Percentiles rank a stretch among this genome's conserved stretches.
Conservation (phyloP, 2,329 filamentous ascomycete genomes). For the Fusarium foetens region DNA sequence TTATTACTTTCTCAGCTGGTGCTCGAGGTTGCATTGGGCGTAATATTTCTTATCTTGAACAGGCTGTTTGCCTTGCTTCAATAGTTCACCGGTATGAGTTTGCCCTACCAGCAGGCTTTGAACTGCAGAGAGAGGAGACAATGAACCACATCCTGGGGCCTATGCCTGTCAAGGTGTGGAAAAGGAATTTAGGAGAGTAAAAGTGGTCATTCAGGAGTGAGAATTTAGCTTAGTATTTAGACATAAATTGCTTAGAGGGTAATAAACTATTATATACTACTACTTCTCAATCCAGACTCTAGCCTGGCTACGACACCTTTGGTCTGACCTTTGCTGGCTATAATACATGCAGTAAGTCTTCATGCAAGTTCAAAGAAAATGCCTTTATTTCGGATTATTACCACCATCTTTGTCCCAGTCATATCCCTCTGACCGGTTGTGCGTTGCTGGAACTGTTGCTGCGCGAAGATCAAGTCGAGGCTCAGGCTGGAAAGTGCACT, state of each 20-base stretch:
- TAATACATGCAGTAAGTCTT: too few relatives aligned
- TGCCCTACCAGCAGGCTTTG: neutral
- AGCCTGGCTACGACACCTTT: too few relatives aligned
- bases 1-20: constrained; percentile 55
- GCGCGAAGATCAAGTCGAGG: too few relatives aligned
- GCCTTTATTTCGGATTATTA: too few relatives aligned
- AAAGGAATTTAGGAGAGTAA: neutral
- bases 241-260: neutral
- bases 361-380: too few relatives aligned
- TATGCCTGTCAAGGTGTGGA: neutral
- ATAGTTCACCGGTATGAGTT: constrained; percentile 53
- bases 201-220: neutral
- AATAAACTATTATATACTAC: neutral
- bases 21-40: constrained; percentile 54
- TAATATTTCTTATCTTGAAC: constrained; percentile 56
- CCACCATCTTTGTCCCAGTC: too few relatives aligned
- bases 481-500: too few relatives aligned
- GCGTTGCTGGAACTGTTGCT: too few relatives aligned
- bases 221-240: neutral
- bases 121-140: neutral
- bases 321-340: too few relatives aligned
- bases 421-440: too few relatives aligned
- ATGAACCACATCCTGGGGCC: neutral
- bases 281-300: neutral
- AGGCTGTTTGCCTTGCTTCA: constrained; percentile 55